These are phyloP conservation scores for Holtermannia corniformis DNA, from an alignment of 768 basidiomycete species.

Conservation along the genomic window DNA sequence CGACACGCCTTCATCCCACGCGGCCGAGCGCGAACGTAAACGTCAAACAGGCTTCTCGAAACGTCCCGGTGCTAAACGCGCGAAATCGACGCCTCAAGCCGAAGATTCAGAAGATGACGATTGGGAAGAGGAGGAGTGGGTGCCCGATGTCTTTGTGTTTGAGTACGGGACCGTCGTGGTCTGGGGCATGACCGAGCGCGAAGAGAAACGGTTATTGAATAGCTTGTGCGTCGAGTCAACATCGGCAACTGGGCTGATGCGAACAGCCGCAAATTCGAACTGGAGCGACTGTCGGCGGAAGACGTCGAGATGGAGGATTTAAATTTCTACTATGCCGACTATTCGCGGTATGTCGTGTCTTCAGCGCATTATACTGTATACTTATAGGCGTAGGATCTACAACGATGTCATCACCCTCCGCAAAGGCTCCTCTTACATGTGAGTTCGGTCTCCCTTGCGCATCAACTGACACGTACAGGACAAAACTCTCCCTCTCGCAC, in stretches of 20 bases:
- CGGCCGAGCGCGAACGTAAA: slow-evolving; percentile 10
- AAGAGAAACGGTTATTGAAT: slow-evolving; percentile 80
- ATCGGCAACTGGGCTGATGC: slow-evolving; percentile 1
- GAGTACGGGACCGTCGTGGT: slow-evolving; percentile 91
- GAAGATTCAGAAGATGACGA: slow-evolving; percentile 27
- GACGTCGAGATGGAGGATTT: slow-evolving; percentile 93
- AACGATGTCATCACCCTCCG: slow-evolving; percentile 92
- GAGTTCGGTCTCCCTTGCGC: slow-evolving; percentile 34
- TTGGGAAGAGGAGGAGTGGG: slow-evolving; percentile 39
- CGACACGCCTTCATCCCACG: slow-evolving; percentile 1
- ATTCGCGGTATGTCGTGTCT: slow-evolving; percentile 60
- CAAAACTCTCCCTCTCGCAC: slow-evolving; percentile 87
- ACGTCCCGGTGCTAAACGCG: slow-evolving; percentile 22
- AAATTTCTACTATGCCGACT: slow-evolving; percentile 94
- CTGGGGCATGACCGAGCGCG: slow-evolving; percentile 93
- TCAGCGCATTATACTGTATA: slow-evolving; percentile 1
- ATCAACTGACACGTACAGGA: slow-evolving; percentile 50
- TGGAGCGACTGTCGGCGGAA: slow-evolving; percentile 74
- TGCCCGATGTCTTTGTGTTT: slow-evolving; percentile 76
- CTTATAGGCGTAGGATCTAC: slow-evolving; percentile 57
- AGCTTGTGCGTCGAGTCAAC: slow-evolving; percentile 60
- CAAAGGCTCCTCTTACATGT: slow-evolving; percentile 94
- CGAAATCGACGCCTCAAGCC: slow-evolving; percentile 10
- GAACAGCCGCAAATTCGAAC: slow-evolving; percentile 80
- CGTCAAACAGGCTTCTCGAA: slow-evolving; percentile 34